Evolutionary conservation across 768 basidiomycete species (phyloP).

Genomic region (Rickenella mellea): DNA sequence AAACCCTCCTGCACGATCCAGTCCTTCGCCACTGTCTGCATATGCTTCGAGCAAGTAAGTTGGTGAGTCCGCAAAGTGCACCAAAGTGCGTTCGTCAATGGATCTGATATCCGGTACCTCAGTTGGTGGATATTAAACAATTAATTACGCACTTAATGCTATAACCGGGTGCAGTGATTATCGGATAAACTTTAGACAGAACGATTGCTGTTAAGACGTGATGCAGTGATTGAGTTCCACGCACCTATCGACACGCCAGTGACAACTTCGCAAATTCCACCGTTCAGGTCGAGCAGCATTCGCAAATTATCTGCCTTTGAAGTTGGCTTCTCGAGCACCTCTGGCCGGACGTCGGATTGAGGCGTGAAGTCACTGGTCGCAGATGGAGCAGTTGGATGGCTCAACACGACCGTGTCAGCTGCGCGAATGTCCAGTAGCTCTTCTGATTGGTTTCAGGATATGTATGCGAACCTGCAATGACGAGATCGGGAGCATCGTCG

Average conservation of each 20-base stretch:
- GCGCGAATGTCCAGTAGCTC: conserved; percentile 1
- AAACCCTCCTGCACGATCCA: conserved; percentile 89
- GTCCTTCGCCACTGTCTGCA: conserved; percentile 75
- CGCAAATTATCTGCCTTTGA: conserved; percentile 74
- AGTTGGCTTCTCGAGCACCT: conserved; percentile 82
- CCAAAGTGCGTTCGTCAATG: conserved; percentile 74
- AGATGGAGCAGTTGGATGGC: conserved; percentile 54
- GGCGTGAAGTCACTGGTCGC: conserved; percentile 48
- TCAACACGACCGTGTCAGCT: conserved; percentile 97
- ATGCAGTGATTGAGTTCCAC: conserved; percentile 13
- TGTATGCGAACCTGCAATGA: conserved; percentile 52
- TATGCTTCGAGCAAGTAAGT: conserved; percentile 61
- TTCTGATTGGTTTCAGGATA: background rate
- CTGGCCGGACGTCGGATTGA: conserved; percentile 43
- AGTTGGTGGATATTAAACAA: conserved; percentile 2
- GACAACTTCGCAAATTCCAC: conserved; percentile 81
- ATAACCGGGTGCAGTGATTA: conserved; percentile 71
- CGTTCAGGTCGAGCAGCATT: conserved; percentile 84
- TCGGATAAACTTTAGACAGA: conserved; percentile 51
- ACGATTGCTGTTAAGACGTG: background rate
- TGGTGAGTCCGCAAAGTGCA: conserved; percentile 64
- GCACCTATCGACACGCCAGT: conserved; percentile 81
- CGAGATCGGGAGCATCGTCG: conserved; percentile 69
- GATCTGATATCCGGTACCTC: conserved; percentile 33
- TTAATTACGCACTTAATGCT: conserved; percentile 41